phyloP scores from a whole-genome alignment of 768 basidiomycete species.

The Auriculariales sp. region DNA sequence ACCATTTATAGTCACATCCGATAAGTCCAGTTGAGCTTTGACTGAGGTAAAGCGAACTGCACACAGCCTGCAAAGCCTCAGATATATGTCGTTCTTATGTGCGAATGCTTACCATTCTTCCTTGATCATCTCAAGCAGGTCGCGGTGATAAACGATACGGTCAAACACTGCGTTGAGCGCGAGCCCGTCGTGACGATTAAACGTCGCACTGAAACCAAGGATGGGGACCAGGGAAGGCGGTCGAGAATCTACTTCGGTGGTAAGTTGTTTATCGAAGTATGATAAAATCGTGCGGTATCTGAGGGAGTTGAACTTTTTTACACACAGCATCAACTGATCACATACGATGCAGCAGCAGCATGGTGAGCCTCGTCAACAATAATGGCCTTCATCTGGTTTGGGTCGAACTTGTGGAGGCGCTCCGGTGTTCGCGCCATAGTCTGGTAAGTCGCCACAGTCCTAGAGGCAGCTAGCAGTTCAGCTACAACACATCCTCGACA shows the following conservation, averaged over 20 bases:
- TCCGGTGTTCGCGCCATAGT: slow-evolving; percentile 45
- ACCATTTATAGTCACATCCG: slow-evolving; percentile 47
- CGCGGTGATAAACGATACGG: slow-evolving; percentile 81
- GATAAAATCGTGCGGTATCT: slow-evolving; percentile 78
- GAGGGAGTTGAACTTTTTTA: slow-evolving; percentile 5
- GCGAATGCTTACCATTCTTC: slow-evolving; percentile 34
- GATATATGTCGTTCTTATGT: slow-evolving; percentile 7
- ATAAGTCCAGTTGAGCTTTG: slow-evolving; percentile 55
- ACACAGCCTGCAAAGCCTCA: slow-evolving; percentile 45
- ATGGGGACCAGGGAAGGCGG: slow-evolving; percentile 40
- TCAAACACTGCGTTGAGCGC: slow-evolving; percentile 83
- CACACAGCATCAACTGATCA: slow-evolving; percentile 5
- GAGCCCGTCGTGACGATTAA: slow-evolving; percentile 80
- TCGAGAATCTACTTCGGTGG: slow-evolving; percentile 20
- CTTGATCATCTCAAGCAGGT: slow-evolving; percentile 84
- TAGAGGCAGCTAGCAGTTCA: slow-evolving; percentile 14
- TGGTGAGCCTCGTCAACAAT: slow-evolving; percentile 94
- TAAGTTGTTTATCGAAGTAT: slow-evolving; percentile 46
- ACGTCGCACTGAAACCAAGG: slow-evolving; percentile 91
- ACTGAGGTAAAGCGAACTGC: slow-evolving; percentile 78
- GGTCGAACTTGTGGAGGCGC: slow-evolving; percentile 64
- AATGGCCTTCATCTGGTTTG: slow-evolving; percentile 49
- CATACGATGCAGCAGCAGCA: slow-evolving; percentile 80
- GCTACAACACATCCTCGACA: background rate
- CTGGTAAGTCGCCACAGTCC: slow-evolving; percentile 83